Evolutionary conservation across 331 rosid species (phyloP).

Genomic region (Stylosanthes scabra): DNA sequence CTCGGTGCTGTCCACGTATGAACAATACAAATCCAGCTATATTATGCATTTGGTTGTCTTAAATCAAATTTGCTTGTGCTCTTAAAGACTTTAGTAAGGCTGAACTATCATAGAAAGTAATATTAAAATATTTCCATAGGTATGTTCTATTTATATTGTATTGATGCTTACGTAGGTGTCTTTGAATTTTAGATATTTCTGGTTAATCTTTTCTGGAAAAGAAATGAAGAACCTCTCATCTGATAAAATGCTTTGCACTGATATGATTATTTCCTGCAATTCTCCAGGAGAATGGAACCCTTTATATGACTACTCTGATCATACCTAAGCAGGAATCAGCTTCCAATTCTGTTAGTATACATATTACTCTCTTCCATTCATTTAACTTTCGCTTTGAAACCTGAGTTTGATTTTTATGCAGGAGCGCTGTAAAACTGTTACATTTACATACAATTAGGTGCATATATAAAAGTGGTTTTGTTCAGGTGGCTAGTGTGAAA

Average conservation of each 20-base stretch:
- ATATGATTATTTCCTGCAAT: constrained; percentile 35
- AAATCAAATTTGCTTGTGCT: not conserved
- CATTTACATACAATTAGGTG: too few relatives aligned
- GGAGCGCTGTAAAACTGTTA: too few relatives aligned
- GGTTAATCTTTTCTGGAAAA: constrained; percentile 7
- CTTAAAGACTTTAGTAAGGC: too few relatives aligned
- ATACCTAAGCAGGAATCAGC: constrained; percentile 93
- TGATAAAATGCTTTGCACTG: constrained; percentile 18
- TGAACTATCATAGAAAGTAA: too few relatives aligned
- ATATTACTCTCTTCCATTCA: constrained; percentile 16
- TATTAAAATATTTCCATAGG: not conserved
- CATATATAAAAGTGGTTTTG: too few relatives aligned
- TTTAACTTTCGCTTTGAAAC: constrained; percentile 8
- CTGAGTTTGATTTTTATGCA: too few relatives aligned
- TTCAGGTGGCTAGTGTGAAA: too few relatives aligned
- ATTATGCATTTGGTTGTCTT: constrained; percentile 2
- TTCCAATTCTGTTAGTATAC: constrained; percentile 75
- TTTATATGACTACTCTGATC: constrained; percentile 78
- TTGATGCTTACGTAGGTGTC: too few relatives aligned
- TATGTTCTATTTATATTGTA: constrained; percentile 8
- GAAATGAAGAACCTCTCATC: constrained; percentile 15
- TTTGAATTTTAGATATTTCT: constrained; percentile 8
- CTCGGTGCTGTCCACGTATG: constrained; percentile 85
- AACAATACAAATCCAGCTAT: constrained; percentile 30
- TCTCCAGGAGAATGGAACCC: constrained; percentile 66